Conservation (phyloP, 1,284 basidiomycete species). For the Ceratobasidium sp. region DNA sequence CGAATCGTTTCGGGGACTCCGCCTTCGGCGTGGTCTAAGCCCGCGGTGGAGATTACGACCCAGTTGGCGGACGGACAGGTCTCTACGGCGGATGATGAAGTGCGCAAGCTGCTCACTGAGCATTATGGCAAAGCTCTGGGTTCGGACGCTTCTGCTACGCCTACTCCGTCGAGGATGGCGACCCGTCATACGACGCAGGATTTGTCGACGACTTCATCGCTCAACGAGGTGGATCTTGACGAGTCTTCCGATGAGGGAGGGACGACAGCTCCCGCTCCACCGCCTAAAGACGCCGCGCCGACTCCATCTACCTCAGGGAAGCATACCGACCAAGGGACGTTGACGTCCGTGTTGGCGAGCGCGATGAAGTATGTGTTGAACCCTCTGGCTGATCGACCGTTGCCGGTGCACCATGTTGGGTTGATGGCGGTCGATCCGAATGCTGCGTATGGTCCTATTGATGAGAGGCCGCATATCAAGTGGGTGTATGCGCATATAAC, state of each 20-base stretch:
- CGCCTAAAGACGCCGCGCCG: slow-evolving; percentile 46
- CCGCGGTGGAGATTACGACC: slow-evolving; percentile 69
- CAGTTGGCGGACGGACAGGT: slow-evolving; percentile 68
- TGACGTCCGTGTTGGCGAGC: slow-evolving; percentile 67
- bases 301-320: slow-evolving; percentile 26
- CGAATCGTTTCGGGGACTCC: slow-evolving; percentile 54
- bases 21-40: slow-evolving; percentile 69
- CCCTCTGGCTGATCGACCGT: slow-evolving; percentile 53
- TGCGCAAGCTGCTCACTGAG: slow-evolving; percentile 32
- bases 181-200: slow-evolving; percentile 12
- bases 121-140: slow-evolving; percentile 39
- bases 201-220: not conserved
- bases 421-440: slow-evolving; percentile 61
- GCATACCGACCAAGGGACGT: slow-evolving; percentile 56
- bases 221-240: slow-evolving; percentile 8
- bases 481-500: slow-evolving; percentile 58
- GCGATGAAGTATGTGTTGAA: slow-evolving; percentile 72
- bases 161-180: not conserved
- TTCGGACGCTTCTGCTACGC: slow-evolving; percentile 14
- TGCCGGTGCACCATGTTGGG: slow-evolving; percentile 61
- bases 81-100: slow-evolving; percentile 50
- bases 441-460: slow-evolving; percentile 60
- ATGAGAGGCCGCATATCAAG: slow-evolving; percentile 81
- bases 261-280: slow-evolving; percentile 38
- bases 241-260: slow-evolving; percentile 41